phyloP scores from a whole-genome alignment of 805 yeast genomes.

The Candida pseudoglaebosa region DNA sequence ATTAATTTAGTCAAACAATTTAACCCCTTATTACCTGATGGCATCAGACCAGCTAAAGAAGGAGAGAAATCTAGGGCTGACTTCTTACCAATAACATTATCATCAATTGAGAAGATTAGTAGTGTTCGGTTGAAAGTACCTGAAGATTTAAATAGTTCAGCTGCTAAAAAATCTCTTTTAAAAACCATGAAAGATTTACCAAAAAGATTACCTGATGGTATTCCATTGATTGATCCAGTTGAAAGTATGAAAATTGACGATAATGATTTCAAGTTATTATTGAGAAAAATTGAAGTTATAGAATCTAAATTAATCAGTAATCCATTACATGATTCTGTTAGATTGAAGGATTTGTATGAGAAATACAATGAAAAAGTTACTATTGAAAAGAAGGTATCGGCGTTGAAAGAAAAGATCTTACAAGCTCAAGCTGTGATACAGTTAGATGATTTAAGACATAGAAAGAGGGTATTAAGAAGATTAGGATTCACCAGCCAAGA shows the following conservation, averaged over 20 bases:
- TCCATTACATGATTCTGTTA: slow-evolving; percentile 60
- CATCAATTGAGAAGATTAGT: slow-evolving; percentile 70
- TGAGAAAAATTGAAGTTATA: slow-evolving; percentile 77
- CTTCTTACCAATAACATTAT: slow-evolving; percentile 79
- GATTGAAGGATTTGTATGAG: slow-evolving; percentile 59
- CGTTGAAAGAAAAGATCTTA: slow-evolving; percentile 57
- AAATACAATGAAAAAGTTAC: slow-evolving; percentile 63
- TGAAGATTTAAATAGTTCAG: slow-evolving; percentile 56
- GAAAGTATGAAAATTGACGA: slow-evolving; percentile 91
- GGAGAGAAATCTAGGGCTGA: slow-evolving; percentile 73
- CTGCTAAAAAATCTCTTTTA: slow-evolving; percentile 56
- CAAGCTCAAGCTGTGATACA: slow-evolving; percentile 92
- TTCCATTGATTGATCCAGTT: slow-evolving; percentile 88
- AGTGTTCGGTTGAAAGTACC: slow-evolving; percentile 81
- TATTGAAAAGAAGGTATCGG: slow-evolving; percentile 54
- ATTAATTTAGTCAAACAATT: slow-evolving; percentile 71
- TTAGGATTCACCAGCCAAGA: slow-evolving; percentile 82
- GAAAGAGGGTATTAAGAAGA: slow-evolving; percentile 89
- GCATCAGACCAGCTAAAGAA: slow-evolving; percentile 76
- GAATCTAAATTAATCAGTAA: slow-evolving; percentile 70
- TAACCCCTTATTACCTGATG: slow-evolving; percentile 78
- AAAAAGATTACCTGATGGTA: slow-evolving; percentile 82
- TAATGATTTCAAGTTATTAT: slow-evolving; percentile 63
- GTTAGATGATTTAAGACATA: slow-evolving; percentile 86
- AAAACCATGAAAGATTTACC: slow-evolving; percentile 78